Percentiles rank a stretch among this genome's conserved stretches.
Evolutionary conservation across 2,329 filamentous ascomycete genomes (phyloP).

Genomic region (Karstenula rhodostoma): DNA sequence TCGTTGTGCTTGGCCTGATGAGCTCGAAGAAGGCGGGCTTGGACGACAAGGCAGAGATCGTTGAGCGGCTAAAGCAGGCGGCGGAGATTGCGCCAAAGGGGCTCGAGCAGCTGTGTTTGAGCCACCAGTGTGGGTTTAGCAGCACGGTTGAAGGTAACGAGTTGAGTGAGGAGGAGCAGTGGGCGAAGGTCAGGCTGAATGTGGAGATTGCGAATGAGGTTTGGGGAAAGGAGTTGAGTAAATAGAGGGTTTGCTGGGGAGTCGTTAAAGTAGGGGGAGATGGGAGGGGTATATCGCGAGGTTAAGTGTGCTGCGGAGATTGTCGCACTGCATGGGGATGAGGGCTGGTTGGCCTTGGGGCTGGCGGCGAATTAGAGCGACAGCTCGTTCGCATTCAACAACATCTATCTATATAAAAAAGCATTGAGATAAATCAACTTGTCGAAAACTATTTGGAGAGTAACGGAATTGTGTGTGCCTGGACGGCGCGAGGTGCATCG

Average conservation of each 20-base stretch:
- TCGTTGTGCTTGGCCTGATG: constrained; percentile 65
- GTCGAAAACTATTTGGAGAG: too few species aligned
- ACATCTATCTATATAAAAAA: too few species aligned
- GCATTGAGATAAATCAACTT: too few species aligned
- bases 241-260: constrained; percentile 17
- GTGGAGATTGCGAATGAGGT: constrained; percentile 66
- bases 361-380: too few species aligned
- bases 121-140: constrained; percentile 66
- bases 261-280: neutral
- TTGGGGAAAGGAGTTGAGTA: constrained; percentile 60
- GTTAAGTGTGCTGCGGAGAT: too few species aligned
- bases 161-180: constrained; percentile 64
- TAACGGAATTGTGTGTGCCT: too few species aligned
- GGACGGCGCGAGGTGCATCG: too few species aligned
- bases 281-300: too few species aligned
- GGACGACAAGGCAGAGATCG: constrained; percentile 57
- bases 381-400: too few species aligned
- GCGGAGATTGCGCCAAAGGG: constrained; percentile 59
- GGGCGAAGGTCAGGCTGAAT: constrained; percentile 64
- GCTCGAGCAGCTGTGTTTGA: constrained; percentile 63
- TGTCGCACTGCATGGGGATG: too few species aligned
- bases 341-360: too few species aligned
- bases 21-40: constrained; percentile 65
- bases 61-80: constrained; percentile 48
- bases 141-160: constrained; percentile 66